These are phyloP conservation scores for Tolypocladium inflatum DNA, from an alignment of 2,329 filamentous ascomycete genomes.

Conservation along the genomic window DNA sequence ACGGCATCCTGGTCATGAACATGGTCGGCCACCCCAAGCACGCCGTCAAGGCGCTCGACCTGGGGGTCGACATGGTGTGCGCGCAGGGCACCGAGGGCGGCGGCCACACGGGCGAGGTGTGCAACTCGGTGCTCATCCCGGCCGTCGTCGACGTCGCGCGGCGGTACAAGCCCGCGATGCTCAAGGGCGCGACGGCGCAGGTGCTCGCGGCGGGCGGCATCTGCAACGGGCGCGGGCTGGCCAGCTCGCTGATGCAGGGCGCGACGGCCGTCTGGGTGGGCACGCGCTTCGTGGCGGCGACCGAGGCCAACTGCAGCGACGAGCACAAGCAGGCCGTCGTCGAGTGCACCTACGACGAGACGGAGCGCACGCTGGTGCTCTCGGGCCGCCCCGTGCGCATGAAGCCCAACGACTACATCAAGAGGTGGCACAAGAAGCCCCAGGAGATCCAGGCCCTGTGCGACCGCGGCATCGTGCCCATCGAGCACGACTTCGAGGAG, in stretches of 20 bases:
- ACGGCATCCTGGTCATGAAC: constrained; percentile 85
- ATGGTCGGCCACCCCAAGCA: constrained; percentile 94
- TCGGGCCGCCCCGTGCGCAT: constrained; percentile 74
- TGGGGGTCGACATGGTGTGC: constrained; percentile 84
- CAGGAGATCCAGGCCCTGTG: constrained; percentile 68
- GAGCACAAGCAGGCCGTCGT: constrained; percentile 82
- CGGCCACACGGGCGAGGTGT: constrained; percentile 83
- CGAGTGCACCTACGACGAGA: constrained; percentile 68
- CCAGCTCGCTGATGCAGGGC: constrained; percentile 77
- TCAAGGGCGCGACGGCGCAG: constrained; percentile 62
- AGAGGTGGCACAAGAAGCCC: constrained; percentile 68
- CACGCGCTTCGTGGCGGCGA: constrained; percentile 78
- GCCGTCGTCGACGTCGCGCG: constrained; percentile 76
- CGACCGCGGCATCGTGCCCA: constrained; percentile 66
- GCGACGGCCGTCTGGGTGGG: constrained; percentile 90
- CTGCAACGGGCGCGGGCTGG: constrained; percentile 70
- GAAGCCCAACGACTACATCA: constrained; percentile 75
- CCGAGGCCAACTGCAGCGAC: constrained; percentile 71
- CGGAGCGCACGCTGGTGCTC: constrained; percentile 72
- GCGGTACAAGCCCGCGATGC: constrained; percentile 56
- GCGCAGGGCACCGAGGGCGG: constrained; percentile 90
- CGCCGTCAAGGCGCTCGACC: constrained; percentile 76
- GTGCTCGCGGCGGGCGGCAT: constrained; percentile 89
- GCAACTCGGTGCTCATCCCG: constrained; percentile 78
- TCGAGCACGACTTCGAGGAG: constrained; percentile 74